phyloP scores from a whole-genome alignment of 768 basidiomycete species.

The Filobasidium wieringae region DNA sequence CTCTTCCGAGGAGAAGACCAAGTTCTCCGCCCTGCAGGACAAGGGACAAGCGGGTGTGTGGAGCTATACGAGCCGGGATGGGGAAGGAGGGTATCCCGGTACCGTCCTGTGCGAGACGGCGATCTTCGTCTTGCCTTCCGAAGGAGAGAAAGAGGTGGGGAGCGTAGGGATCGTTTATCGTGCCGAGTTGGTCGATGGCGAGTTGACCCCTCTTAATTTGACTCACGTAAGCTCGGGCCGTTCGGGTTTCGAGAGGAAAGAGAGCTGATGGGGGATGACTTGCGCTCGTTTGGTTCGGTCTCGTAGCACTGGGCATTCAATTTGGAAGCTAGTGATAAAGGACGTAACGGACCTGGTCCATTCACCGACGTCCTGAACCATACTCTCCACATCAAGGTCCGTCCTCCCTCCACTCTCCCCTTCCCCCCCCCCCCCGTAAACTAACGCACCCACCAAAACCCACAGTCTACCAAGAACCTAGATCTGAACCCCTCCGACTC shows the following conservation, averaged over 20 bases:
- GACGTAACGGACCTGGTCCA: slow-evolving; percentile 3
- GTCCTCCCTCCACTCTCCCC: background rate
- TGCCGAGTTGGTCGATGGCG: slow-evolving; percentile 12
- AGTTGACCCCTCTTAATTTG: slow-evolving; percentile 12
- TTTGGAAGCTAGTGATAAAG: slow-evolving; percentile 8
- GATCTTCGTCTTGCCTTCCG: background rate
- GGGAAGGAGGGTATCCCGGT: slow-evolving; percentile 14
- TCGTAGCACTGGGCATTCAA: slow-evolving; percentile 17
- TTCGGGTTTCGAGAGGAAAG: background rate
- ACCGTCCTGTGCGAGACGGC: slow-evolving; percentile 10
- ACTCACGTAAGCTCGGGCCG: slow-evolving; percentile 9
- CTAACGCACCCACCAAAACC: background rate
- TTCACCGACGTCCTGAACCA: slow-evolving; percentile 6
- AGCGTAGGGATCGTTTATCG: slow-evolving; percentile 11
- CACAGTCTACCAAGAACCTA: slow-evolving; percentile 4
- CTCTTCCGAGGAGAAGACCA: background rate
- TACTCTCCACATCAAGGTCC: slow-evolving; percentile 5
- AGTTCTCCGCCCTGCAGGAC: slow-evolving; percentile 2
- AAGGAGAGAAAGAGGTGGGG: slow-evolving; percentile 4
- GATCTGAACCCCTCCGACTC: slow-evolving; percentile 6
- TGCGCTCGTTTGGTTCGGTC: too few species aligned
- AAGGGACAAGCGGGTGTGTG: slow-evolving; percentile 15
- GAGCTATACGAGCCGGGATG: slow-evolving; percentile 7
- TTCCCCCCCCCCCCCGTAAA: background rate
- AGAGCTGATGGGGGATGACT: background rate